Base-by-base conservation (phyloP, 2,329 filamentous ascomycete genomes). In the Aspergillus brasiliensis region DNA sequence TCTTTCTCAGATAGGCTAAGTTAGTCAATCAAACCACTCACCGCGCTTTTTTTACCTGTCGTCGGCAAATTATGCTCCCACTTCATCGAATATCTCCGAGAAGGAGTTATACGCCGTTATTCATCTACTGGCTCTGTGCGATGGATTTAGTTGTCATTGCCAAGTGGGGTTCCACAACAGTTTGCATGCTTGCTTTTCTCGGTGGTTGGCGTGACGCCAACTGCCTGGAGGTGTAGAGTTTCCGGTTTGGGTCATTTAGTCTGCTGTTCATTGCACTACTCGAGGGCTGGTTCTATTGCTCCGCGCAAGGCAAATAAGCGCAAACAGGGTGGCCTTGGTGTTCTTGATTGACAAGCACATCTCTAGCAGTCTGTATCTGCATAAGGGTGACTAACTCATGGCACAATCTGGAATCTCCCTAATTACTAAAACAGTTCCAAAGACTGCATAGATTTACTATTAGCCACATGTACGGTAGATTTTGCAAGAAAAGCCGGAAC, bases 11-110 rank as follows among this genome's bases (percentile, higher is more conserved):
- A 15, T 28, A 15, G 46, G 46, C 23, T 49, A 49, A 27, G 46
- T 27, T 49, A 49, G 28, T 28, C 10, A 13, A 17, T 49, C 10
- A 13, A 17, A 31, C n/a, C 46, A 23, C 25, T 49, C 46, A 31
- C 46, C 27, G 46, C n/a, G 25, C 10, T 49, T 27, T 10, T 27
- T 49, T 27, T 10, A 17, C 44, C 4, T 48, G 44, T 10, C 21
- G 13, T 27, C 46, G 46, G 46, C n/a, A 49, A 49, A 49, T 49
- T 49, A 28, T 31, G 46, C 15, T n/a, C n/a, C n/a, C 25, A 28
- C 5, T 19, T 11, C 21, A 11, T 49, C 46, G 13, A 49, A 49
- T 49, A 31, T 49, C 46, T 49, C 46, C 46, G 46, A 49, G 46
- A 49, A 49, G 46, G 23, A 28, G 23, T 15, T 23, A 48, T 28